phyloP scores from a whole-genome alignment of 345 rosid species.

The Linum trigynum region DNA sequence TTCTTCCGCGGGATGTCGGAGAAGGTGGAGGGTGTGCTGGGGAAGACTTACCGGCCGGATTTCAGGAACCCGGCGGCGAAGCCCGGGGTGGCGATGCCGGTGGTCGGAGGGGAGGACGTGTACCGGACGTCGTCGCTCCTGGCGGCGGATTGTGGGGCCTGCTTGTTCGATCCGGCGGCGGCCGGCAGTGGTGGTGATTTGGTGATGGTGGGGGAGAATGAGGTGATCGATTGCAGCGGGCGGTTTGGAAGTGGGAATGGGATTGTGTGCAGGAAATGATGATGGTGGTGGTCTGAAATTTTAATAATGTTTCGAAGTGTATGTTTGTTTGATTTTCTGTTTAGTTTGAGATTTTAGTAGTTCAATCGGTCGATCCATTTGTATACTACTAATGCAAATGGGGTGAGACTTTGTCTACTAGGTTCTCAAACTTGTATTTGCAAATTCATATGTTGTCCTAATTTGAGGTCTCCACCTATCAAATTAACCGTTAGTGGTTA shows the following conservation, averaged over 20 bases:
- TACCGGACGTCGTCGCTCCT: slow-evolving; percentile 47
- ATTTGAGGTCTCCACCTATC: no score
- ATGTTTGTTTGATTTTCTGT: no score
- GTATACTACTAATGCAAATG: no score
- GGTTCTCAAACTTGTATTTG: no score
- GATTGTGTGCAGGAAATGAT: slow-evolving; percentile 43
- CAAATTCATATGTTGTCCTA: no score
- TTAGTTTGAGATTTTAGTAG: no score
- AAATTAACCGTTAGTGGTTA: no score
- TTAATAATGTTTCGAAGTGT: no score
- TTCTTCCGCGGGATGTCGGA: slow-evolving; percentile 53
- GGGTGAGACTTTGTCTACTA: no score
- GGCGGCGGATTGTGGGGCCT: slow-evolving; percentile 29
- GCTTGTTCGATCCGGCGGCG: slow-evolving; percentile 20
- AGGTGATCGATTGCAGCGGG: slow-evolving; percentile 36
- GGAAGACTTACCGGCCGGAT: slow-evolving; percentile 53
- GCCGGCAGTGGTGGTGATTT: slow-evolving; percentile 5
- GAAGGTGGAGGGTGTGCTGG: slow-evolving; percentile 56
- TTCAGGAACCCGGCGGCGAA: slow-evolving; percentile 53
- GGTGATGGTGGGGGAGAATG: slow-evolving; percentile 17
- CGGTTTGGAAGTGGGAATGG: slow-evolving; percentile 38
- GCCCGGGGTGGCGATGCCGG: slow-evolving; percentile 57
- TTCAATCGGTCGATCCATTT: no score
- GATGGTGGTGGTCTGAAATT: no score
- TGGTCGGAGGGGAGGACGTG: slow-evolving; percentile 46